phyloP scores from a whole-genome alignment of 768 basidiomycete species.

The Candolleomyces efflorescens region DNA sequence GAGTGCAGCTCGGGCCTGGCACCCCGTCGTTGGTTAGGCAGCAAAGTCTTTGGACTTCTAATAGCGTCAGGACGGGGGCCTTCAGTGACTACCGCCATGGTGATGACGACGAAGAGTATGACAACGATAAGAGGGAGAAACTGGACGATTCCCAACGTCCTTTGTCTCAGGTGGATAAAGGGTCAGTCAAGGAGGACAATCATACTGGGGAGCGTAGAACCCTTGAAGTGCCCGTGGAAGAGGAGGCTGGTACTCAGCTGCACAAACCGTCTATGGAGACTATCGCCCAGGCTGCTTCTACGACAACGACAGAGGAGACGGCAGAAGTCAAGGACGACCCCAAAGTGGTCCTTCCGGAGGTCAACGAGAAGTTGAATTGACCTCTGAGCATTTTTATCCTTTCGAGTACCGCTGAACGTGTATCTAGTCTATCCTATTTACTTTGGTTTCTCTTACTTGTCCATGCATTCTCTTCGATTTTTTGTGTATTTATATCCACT shows the following conservation, averaged over 20 bases:
- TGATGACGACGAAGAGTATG: conserved; percentile 13
- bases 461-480: not conserved
- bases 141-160: not conserved
- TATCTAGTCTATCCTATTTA: not conserved
- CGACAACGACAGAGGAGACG: not conserved
- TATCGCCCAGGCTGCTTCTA: conserved; percentile 14
- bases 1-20: conserved; percentile 45
- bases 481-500: not conserved
- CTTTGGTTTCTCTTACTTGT: not conserved
- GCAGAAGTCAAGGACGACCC: not conserved
- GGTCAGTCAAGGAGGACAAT: not conserved
- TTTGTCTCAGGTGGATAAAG: not conserved
- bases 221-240: not conserved
- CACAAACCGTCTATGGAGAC: conserved; percentile 22
- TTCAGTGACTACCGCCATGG: conserved; percentile 44
- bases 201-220: not conserved
- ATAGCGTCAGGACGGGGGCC: conserved; percentile 56
- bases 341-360: not conserved
- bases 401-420: not conserved
- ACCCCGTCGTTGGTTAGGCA: conserved; percentile 45
- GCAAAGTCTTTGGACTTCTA: conserved; percentile 56
- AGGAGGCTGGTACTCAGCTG: not conserved
- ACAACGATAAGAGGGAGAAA: conserved; percentile 6
- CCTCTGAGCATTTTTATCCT: not conserved
- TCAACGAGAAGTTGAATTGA: no score